Conservation (phyloP, 257 asterid species). For the Ehretia macrophylla region DNA sequence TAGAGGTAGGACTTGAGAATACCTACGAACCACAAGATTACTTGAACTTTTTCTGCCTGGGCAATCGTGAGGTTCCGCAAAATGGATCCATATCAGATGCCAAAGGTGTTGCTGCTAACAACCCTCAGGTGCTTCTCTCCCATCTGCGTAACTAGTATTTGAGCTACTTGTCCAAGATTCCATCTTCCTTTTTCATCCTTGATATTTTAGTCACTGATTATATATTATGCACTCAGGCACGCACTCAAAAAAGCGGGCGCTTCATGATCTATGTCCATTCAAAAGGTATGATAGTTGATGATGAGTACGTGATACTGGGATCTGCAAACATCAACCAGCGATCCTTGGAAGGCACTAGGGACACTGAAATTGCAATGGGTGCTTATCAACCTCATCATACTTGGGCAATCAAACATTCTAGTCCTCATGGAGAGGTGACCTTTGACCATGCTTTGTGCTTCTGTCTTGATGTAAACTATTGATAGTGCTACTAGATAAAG, state of each 20-base stretch:
- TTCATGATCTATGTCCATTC: slow-evolving; percentile 98
- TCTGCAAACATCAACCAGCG: slow-evolving; percentile 97
- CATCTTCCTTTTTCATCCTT: not conserved
- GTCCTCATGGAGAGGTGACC: slow-evolving; percentile 78
- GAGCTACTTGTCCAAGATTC: not conserved
- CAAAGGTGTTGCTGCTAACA: slow-evolving; percentile 23
- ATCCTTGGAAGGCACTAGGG: slow-evolving; percentile 84
- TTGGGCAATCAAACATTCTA: slow-evolving; percentile 49
- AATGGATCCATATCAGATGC: slow-evolving; percentile 13
- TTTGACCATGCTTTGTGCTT: not conserved
- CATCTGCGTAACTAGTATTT: slow-evolving; percentile 3
- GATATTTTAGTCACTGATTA: not conserved
- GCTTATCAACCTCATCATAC: slow-evolving; percentile 86
- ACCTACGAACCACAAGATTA: slow-evolving; percentile 81
- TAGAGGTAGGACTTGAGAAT: slow-evolving; percentile 61
- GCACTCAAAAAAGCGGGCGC: slow-evolving; percentile 50
- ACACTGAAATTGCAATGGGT: slow-evolving; percentile 92
- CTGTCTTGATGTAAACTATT: too few relatives aligned
- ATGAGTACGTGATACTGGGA: slow-evolving; percentile 75
- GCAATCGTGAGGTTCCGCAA: slow-evolving; percentile 61
- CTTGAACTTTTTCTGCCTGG: slow-evolving; percentile 88
- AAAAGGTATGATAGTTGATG: slow-evolving; percentile 95
- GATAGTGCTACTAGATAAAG: too few relatives aligned
- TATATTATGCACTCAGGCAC: slow-evolving; percentile 41
- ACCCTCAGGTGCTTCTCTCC: slow-evolving; percentile 57